Evolutionary conservation across 495 filamentous ascomycete genomes (phyloP).

Genomic region (Penicillium manginii): DNA sequence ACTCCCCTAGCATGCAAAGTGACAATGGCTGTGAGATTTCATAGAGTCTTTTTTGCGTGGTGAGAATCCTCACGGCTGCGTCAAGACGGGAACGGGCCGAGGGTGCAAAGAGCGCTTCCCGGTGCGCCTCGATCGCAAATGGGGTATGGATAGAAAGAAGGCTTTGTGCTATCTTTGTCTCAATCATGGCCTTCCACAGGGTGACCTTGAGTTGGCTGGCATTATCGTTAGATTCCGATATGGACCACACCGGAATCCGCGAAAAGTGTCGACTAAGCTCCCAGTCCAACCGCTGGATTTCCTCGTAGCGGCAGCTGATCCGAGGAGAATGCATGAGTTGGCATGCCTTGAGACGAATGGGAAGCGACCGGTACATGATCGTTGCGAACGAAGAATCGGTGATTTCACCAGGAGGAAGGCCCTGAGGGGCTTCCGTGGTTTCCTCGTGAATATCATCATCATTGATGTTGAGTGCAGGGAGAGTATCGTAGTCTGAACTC

Average conservation of each 20-base stretch:
- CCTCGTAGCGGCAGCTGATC: constrained; percentile 48
- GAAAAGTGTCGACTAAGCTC: constrained; percentile 43
- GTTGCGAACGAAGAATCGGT: constrained; percentile 47
- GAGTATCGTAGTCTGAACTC: constrained; percentile 59
- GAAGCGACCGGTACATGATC: constrained; percentile 36
- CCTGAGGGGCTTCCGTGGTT: constrained; percentile 35
- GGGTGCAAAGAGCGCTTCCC: constrained; percentile 42
- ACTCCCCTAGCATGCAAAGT: constrained; percentile 43
- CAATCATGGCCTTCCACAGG: constrained; percentile 38
- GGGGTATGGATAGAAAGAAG: constrained; percentile 48
- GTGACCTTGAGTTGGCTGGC: constrained; percentile 36
- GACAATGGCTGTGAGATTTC: constrained; percentile 42
- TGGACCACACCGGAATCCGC: constrained; percentile 38
- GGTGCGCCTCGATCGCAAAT: constrained; percentile 45
- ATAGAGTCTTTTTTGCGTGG: constrained; percentile 39
- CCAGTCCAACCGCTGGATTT: constrained; percentile 47
- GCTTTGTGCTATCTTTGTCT: constrained; percentile 42
- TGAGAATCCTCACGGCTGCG: constrained; percentile 44
- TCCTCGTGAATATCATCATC: constrained; percentile 46
- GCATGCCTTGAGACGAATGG: constrained; percentile 43
- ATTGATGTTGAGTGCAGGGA: constrained; percentile 56
- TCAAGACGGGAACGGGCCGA: constrained; percentile 45
- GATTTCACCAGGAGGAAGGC: constrained; percentile 32
- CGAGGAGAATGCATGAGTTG: constrained; percentile 47
- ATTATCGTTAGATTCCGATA: constrained; percentile 26